phyloP scores from a whole-genome alignment of 2,329 filamentous ascomycete species.

The Aspergillus cejpii region DNA sequence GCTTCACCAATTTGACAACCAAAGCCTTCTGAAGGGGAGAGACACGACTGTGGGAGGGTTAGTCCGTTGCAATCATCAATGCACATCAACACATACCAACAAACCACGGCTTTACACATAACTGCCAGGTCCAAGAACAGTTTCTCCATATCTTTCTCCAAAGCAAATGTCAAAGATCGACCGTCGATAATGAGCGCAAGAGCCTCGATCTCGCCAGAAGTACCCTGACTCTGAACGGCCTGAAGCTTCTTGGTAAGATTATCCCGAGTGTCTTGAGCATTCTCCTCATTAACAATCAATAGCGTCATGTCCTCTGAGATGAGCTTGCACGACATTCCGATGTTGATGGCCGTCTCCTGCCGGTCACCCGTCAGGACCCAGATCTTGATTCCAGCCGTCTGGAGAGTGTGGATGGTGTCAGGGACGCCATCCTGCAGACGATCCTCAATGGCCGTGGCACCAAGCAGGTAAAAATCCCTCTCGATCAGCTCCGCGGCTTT shows the following conservation, averaged over 20 bases:
- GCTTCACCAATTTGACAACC: conserved; percentile 96
- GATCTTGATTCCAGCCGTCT: conserved; percentile 95
- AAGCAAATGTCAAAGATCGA: conserved; percentile 84
- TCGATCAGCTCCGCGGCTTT: conserved; percentile 96
- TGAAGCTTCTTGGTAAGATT: conserved; percentile 92
- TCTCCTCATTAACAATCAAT: conserved; percentile 90
- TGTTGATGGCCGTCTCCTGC: conserved; percentile 98
- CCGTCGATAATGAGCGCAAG: conserved; percentile 92
- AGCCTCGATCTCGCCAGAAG: conserved; percentile 60
- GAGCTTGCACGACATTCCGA: conserved; percentile 98
- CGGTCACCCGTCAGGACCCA: conserved; percentile 97
- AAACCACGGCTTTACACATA: conserved; percentile 98
- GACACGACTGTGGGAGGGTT: conserved; percentile 60
- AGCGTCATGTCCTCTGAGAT: conserved; percentile 99
- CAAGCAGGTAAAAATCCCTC: conserved; percentile 81
- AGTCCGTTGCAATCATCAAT: conserved; percentile 1
- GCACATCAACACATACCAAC: conserved; percentile 49
- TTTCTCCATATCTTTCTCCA: conserved; percentile 91
- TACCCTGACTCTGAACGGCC: conserved; percentile 76
- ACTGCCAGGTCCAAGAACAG: conserved; percentile 87
- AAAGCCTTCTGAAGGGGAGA: conserved; percentile 95
- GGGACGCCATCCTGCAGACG: conserved; percentile 94
- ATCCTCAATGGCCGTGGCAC: conserved; percentile 96
- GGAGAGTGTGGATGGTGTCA: conserved; percentile 94
- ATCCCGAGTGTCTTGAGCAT: conserved; percentile 67